Base-by-base conservation (phyloP, 495 filamentous ascomycete genomes). In the Cladorrhinum samala region DNA sequence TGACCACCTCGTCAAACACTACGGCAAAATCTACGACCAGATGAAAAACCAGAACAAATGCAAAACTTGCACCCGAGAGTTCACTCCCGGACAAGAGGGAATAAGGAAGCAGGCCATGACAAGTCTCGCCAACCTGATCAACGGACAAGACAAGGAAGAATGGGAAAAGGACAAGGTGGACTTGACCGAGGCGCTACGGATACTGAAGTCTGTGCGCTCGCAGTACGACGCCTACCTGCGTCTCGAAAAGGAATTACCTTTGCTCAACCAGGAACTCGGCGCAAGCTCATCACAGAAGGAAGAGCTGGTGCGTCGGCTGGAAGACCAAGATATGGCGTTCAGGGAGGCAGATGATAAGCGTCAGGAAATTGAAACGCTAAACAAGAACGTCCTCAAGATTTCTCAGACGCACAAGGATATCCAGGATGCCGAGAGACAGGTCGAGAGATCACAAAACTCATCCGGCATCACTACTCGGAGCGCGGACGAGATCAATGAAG, bases 401-500 rank as follows among this genome's bases (percentile, higher is more conserved):
- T 72, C 79, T 19, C 84, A 86, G 65, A 83, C 85, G 38, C 72
- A 79, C 58, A 77, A 74, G 46, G 89, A 95, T 30, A 85, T 93
- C 47, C 71, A 75, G 33, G 79, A 81, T 24, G 81, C 86, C 43
- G 76, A 86, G 58, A 70, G 71, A 49, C 84, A 95, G 61, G 83
- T 94, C 46, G 72, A 83, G 54, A 80, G 87, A 9, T 78, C 79
- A 7, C 88, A 91, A 53, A 82, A 95, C 58, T 80, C 84, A 46
- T 80, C 85, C 14, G 68, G 75, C 55, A 81, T 82, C 2, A 60
- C 77, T 14, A 72, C 79, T 4, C 82, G 85, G 54, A 86, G 86
- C 6, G 71, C 89, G 16, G 86, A 96, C 46, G 88, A 95, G 55
- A 88, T 97, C 53, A 87, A 91, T 57, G 80, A 86, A 14, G 79